Conservation (phyloP, 1,139 yeast species). For the Protomyces macrosporus region DNA sequence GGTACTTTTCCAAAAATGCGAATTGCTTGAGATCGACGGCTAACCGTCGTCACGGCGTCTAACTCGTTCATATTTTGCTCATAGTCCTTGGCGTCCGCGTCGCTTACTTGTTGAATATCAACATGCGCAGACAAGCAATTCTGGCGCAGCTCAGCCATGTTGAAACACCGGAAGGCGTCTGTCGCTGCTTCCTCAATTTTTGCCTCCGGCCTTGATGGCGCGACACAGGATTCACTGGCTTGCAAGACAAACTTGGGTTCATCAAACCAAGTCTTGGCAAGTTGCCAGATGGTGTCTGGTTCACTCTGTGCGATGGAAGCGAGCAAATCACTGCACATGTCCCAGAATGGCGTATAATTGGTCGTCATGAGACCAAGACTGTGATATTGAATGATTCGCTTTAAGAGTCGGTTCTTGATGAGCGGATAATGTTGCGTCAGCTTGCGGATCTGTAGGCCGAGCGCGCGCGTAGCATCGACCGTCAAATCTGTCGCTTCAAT, state of each 20-base stretch:
- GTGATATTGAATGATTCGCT: slow-evolving; percentile 50
- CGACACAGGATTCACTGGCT: neutral
- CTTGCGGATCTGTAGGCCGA: slow-evolving; percentile 62
- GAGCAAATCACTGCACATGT: slow-evolving; percentile 29
- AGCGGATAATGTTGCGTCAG: slow-evolving; percentile 49
- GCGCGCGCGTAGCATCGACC: slow-evolving; percentile 67
- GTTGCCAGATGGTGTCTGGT: slow-evolving; percentile 51
- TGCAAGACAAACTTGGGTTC: slow-evolving; percentile 2
- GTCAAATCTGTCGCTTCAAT: slow-evolving; percentile 71
- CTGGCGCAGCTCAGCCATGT: slow-evolving; percentile 15
- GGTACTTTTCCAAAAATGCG: slow-evolving; percentile 55
- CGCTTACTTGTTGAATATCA: neutral
- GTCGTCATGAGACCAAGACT: slow-evolving; percentile 46
- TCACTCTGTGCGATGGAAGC: slow-evolving; percentile 21
- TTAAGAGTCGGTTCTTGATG: slow-evolving; percentile 35
- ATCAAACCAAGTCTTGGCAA: slow-evolving; percentile 36
- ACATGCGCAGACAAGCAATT: neutral
- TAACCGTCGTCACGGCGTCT: slow-evolving; percentile 37
- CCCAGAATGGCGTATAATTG: slow-evolving; percentile 61
- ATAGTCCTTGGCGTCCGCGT: slow-evolving; percentile 10
- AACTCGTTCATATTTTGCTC: slow-evolving; percentile 3
- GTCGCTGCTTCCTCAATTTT: slow-evolving; percentile 6
- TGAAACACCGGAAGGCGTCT: slow-evolving; percentile 19
- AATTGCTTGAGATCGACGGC: slow-evolving; percentile 48
- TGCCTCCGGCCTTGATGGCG: slow-evolving; percentile 5